Percentiles rank a stretch among this genome's conserved stretches.
Evolutionary conservation across 208 protist species (phyloP).

Genomic region (Acanthamoeba triangularis): DNA sequence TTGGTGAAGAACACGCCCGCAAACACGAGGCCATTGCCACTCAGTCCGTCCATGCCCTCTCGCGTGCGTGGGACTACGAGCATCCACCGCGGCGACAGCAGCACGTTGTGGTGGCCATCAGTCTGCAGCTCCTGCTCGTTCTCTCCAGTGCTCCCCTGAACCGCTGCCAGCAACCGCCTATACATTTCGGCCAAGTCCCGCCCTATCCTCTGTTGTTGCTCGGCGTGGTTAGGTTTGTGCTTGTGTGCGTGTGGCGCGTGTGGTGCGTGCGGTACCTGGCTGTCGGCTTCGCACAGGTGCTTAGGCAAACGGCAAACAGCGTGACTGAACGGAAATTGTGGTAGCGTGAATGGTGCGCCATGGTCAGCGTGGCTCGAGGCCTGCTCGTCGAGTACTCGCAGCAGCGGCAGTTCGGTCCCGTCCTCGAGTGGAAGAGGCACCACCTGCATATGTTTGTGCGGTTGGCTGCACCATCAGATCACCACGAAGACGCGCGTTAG

Average conservation of each 20-base stretch:
- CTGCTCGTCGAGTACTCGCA: conserved; percentile 1
- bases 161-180: background rate
- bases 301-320: background rate
- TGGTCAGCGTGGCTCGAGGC: background rate
- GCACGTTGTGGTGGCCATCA: conserved; percentile 37
- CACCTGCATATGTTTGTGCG: conserved; percentile 75
- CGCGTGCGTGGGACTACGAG: conserved; percentile 34
- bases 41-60: conserved; percentile 31
- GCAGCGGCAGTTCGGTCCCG: background rate
- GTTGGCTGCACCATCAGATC: background rate
- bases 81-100: conserved; percentile 49
- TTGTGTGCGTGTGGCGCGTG: background rate
- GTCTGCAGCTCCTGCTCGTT: background rate
- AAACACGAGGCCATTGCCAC: conserved; percentile 45
- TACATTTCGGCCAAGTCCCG: background rate
- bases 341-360: background rate
- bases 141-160: background rate
- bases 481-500: background rate
- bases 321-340: conserved; percentile 18
- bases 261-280: background rate
- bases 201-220: background rate
- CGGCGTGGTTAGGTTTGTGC: background rate
- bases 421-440: conserved; percentile 26
- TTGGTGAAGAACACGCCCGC: conserved; percentile 48
- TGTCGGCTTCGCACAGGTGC: background rate